These are phyloP conservation scores for Aspergillus coremiiformis DNA, from an alignment of 495 filamentous ascomycete genomes.

Conservation along the genomic window DNA sequence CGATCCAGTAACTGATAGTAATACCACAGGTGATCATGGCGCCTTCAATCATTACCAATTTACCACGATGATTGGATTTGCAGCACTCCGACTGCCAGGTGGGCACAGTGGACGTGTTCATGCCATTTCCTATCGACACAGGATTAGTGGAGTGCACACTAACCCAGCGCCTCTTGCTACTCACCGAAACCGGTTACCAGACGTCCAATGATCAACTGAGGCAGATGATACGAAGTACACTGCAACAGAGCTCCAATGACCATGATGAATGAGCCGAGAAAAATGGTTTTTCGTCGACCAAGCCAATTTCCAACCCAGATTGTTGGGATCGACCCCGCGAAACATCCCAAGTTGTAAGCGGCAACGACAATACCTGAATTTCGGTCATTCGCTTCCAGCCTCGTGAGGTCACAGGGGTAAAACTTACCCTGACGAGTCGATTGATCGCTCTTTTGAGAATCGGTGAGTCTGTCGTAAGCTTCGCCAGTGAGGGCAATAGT, in stretches of 20 bases:
- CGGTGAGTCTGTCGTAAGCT: conserved; percentile 17
- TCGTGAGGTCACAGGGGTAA: background rate
- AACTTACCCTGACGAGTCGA: conserved; percentile 50
- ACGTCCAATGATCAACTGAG: conserved; percentile 59
- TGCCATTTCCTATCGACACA: conserved; percentile 38
- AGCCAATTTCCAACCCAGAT: conserved; percentile 58
- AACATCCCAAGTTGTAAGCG: conserved; percentile 59
- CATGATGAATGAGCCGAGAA: conserved; percentile 64
- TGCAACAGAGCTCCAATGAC: conserved; percentile 58
- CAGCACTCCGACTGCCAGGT: conserved; percentile 77
- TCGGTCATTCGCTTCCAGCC: background rate
- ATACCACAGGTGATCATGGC: conserved; percentile 66
- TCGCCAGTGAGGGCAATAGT: conserved; percentile 42
- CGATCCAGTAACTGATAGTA: conserved; percentile 69
- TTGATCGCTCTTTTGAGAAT: conserved; percentile 30
- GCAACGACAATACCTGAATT: conserved; percentile 49
- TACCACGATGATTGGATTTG: conserved; percentile 64
- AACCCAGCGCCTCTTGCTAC: background rate
- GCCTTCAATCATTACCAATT: conserved; percentile 74
- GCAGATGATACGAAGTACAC: conserved; percentile 50
- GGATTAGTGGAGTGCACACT: background rate
- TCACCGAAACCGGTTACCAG: conserved; percentile 53
- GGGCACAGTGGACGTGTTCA: conserved; percentile 62
- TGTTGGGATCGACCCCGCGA: conserved; percentile 53
- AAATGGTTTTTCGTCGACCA: conserved; percentile 63